Evolutionary conservation across 495 filamentous ascomycete species (phyloP), one percentile per base, ranked within the genome.

Genomic region (Penicillium ucsense): DNA sequence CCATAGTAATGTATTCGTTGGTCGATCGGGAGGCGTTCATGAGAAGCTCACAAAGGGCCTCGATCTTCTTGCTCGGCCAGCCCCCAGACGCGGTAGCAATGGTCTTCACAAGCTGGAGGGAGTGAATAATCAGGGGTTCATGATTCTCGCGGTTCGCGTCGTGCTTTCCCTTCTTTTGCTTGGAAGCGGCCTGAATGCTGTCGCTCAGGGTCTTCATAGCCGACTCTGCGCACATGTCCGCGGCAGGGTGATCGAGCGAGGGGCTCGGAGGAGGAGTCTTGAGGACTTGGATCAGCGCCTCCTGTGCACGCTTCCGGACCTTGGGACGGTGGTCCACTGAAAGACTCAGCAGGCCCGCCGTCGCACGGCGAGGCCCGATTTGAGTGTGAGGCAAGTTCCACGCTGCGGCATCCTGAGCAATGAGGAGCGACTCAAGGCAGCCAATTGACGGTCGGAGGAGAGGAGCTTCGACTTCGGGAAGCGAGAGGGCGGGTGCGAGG

Each of bases 21-120:
- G 77, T 92, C 9, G 86, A 86, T 52, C 78, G 81, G 2, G 92
- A 89, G 34, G 95, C 91, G 48, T 79, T 80, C 59, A 98, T 84
- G 47, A 98, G 70, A 34, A 90, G 65, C 60, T 95, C 89, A 62
- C 89, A 95, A 33, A 98, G 76, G 4, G 81, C 67, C 68, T 98
- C 92, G 41, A 96, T 89, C 66, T 94, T 94, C 72, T 83, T 85
- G 67, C 84, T 94, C n/a, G 92, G 92, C 94, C 94, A 98, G 40
- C 94, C 91, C 39, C 87, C 85, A 44, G 88, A 91, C 3, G 85
- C 87, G 27, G 75, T 70, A 4, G 91, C 89, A 50, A 97, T 76
- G 3, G 86, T 83, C 74, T 91, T 95, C 46, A 94, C 80, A 41
- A 97, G 73, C 50, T 97, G 94, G 48, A 98, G 65, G 4, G 88